Conservation (phyloP, 2,329 filamentous ascomycete genomes). For the Stromatinia cepivora region DNA sequence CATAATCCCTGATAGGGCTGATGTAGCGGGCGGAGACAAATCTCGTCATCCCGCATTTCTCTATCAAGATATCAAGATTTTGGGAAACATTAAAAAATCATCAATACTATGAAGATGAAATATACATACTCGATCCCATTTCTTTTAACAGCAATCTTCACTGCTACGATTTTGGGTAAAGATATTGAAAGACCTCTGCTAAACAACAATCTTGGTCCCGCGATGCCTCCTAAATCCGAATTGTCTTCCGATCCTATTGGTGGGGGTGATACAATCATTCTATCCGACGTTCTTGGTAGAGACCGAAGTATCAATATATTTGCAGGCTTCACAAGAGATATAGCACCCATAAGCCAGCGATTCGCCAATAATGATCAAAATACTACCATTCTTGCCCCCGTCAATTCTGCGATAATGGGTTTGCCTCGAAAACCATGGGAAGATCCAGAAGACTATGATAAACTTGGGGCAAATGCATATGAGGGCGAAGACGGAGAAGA, state of each 20-base stretch:
- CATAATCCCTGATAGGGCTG: not conserved
- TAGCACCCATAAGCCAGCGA: constrained; percentile 65
- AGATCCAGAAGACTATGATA: constrained; percentile 69
- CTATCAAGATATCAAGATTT: constrained; percentile 12
- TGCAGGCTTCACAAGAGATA: constrained; percentile 75
- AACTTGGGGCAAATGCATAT: constrained; percentile 69
- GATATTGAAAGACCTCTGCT: constrained; percentile 28
- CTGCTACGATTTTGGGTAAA: constrained; percentile 21
- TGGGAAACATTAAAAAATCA: not conserved
- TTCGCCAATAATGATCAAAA: constrained; percentile 67
- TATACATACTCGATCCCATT: constrained; percentile 11
- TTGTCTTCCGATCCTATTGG: constrained; percentile 32
- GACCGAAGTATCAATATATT: constrained; percentile 82
- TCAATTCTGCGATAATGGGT: constrained; percentile 76
- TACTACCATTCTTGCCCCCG: constrained; percentile 82
- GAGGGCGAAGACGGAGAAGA: constrained; percentile 72
- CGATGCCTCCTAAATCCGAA: constrained; percentile 32
- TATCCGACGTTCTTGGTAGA: constrained; percentile 82
- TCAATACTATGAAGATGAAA: constrained; percentile 18
- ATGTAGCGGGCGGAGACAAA: not conserved
- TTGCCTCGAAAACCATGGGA: constrained; percentile 88
- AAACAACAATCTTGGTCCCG: constrained; percentile 32
- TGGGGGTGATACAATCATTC: constrained; percentile 55
- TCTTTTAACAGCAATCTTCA: constrained; percentile 28
- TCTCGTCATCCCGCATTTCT: constrained; percentile 23